phyloP scores from a whole-genome alignment of 2,329 filamentous ascomycete species.

The Ciborinia camelliae region DNA sequence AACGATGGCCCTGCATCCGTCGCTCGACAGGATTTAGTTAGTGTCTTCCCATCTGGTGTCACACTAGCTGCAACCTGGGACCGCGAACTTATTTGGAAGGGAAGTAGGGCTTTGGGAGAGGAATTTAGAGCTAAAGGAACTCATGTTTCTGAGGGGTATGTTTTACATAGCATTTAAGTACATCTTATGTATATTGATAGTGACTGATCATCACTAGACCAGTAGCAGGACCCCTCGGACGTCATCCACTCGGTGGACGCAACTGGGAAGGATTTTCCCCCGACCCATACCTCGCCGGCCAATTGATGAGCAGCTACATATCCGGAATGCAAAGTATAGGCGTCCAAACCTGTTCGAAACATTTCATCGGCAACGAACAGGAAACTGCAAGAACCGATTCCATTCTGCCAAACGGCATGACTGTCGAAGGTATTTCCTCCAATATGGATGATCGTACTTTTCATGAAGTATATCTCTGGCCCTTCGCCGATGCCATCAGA shows the following conservation, averaged over 20 bases:
- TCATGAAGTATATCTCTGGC: constrained; percentile 16
- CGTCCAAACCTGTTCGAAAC: constrained; percentile 61
- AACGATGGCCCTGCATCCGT: constrained; percentile 26
- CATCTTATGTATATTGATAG: background rate
- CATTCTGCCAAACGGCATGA: constrained; percentile 34
- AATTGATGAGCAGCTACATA: constrained; percentile 19
- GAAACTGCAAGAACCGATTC: constrained; percentile 45
- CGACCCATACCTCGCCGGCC: constrained; percentile 31
- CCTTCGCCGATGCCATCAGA: constrained; percentile 8
- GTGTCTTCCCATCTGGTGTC: constrained; percentile 68
- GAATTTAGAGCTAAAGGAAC: constrained; percentile 77
- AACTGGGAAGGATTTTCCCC: constrained; percentile 57
- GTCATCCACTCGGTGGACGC: constrained; percentile 60
- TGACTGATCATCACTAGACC: constrained; percentile 26
- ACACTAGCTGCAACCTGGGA: constrained; percentile 76
- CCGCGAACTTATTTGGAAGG: constrained; percentile 61
- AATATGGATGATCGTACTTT: constrained; percentile 63
- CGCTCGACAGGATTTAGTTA: constrained; percentile 40
- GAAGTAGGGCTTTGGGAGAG: constrained; percentile 69
- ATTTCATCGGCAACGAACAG: constrained; percentile 52
- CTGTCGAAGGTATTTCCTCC: constrained; percentile 22
- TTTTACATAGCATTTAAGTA: background rate
- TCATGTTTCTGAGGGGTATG: constrained; percentile 63
- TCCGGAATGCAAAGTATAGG: constrained; percentile 67
- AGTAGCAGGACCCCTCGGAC: constrained; percentile 63